Percentiles rank a stretch among this genome's conserved stretches.
phyloP scores from a whole-genome alignment of 177 flowering plant species.

The Vitis hybrid region DNA sequence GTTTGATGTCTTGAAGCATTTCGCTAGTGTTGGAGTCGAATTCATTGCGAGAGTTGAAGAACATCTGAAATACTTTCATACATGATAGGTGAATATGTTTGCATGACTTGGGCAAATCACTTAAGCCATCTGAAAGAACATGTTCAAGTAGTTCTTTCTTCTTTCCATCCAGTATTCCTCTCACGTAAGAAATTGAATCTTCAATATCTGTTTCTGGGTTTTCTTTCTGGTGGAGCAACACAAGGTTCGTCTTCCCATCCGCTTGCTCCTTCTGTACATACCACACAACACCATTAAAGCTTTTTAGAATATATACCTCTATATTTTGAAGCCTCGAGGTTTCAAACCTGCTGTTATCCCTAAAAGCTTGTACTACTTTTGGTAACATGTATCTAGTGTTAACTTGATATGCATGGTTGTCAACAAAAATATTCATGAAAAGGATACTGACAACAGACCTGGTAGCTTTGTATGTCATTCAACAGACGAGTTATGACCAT shows the following conservation, averaged over 20 bases:
- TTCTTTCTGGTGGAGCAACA: background rate
- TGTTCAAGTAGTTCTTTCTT: background rate
- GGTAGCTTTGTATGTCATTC: slow-evolving; percentile 17
- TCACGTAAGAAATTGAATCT: background rate
- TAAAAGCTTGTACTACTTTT: background rate
- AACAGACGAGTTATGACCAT: slow-evolving; percentile 29
- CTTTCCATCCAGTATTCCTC: background rate
- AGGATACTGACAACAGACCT: slow-evolving; percentile 12
- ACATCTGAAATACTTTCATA: background rate
- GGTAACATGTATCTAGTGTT: no score
- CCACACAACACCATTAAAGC: no score
- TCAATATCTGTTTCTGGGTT: background rate
- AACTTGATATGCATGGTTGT: background rate
- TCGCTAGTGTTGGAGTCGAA: background rate
- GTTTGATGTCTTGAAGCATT: background rate
- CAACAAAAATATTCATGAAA: no score
- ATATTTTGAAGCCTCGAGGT: no score
- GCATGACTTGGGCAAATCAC: background rate
- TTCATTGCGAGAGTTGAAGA: background rate
- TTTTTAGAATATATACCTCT: background rate
- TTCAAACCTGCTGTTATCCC: no score
- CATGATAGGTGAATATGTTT: background rate
- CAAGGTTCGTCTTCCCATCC: background rate
- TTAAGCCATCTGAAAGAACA: background rate
- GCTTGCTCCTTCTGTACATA: background rate